Evolutionary conservation across 768 basidiomycete species (phyloP), one percentile per base, ranked within the genome.

Genomic region (Mycena galopus): DNA sequence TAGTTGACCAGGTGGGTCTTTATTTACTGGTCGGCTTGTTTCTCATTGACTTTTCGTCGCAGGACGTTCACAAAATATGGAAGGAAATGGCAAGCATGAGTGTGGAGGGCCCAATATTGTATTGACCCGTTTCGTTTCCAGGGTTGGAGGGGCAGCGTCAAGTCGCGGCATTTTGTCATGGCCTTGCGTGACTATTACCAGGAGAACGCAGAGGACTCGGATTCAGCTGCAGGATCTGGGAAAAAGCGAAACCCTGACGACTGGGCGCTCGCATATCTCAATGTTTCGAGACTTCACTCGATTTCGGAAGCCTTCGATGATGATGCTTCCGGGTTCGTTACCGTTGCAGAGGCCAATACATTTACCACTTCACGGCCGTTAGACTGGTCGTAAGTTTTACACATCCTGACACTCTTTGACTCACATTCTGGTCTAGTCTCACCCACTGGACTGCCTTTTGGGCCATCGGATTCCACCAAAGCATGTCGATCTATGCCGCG

Each of bases 51-150:
- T 14, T 12, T 30, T 33, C 1, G 51, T 19, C 32, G 10, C 57
- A 84, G 83, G 83, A 84, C 44, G 73, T 85, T 7, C 79, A 79
- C 42, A 75, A 76, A 19, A 78, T 85, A 21, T 85, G 84, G 84
- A 82, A 81, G 73, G 82, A 82, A 32, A 84, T 84, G 84, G 84
- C n/a, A n/a, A n/a, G n/a, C 83, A 59, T 21, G 60, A 16, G 16
- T n/a, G 16, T 32, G 0, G 23, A 12, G 17, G 17, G 21, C 25
- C 11, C 7, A 56, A 19, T 7, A 33, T 35, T 47, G 53, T 63
- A 2, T 57, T 33, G 19, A 29, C n/a, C 37, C 29, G 14, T 25
- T n/a, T 37, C 25, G 25, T n/a, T 55, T 16, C n/a, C 42, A 83
- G 84, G 77, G 78, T 42, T 85, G 84, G 84, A 75, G 77, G 11